Base-by-base conservation (phyloP, 257 asterid species). In the Vinca minor region DNA sequence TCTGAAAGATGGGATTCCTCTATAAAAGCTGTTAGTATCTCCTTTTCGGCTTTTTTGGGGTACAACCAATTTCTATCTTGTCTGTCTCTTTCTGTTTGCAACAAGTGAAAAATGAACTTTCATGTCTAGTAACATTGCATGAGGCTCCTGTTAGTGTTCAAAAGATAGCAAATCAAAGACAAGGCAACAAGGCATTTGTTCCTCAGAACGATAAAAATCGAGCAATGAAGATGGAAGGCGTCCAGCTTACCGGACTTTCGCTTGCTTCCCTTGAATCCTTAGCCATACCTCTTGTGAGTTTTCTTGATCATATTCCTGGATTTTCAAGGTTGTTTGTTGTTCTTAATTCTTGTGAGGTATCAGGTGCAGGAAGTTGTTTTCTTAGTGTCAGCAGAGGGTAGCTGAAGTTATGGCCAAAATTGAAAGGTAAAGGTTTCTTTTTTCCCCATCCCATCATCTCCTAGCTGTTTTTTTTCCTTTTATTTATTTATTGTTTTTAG, bases 361-460 rank as follows among this genome's bases (percentile, higher is more conserved):
- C 41, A 87, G 97, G 91, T 91, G 64, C 97, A 91, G 42, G 95
- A 91, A 78, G 91, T 91, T 32, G 94, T 91, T 61, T 84, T 88
- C 66, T 61, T 88, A 60, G 62, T 91, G 98, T 73, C 95, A 85
- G 78, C 74, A 76, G 45, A 81, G 96, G 75, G 96, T 91, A 38
- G 91, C 91, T 64, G 76, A 81, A 70, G 71, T 86, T 29, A 81
- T 91, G 84, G 62, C 91, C 45, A 87, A 74, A 77, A 78, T n/a
- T 88, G 96, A 83, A 91, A 3, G 87, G 96, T 87, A 9, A 71
- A 48, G 41, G 18, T 60, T 3, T 36, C 60, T 18, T 44, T n/a
- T 32, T 59, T 38, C 28, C n/a, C n/a, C n/a, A n/a, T n/a, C n/a
- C 12, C 36, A 48, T 32, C 61, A 21, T 31, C n/a, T 4, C 21